Conservation (phyloP, 345 rosid genomes). For the Lagerstroemia speciosa region DNA sequence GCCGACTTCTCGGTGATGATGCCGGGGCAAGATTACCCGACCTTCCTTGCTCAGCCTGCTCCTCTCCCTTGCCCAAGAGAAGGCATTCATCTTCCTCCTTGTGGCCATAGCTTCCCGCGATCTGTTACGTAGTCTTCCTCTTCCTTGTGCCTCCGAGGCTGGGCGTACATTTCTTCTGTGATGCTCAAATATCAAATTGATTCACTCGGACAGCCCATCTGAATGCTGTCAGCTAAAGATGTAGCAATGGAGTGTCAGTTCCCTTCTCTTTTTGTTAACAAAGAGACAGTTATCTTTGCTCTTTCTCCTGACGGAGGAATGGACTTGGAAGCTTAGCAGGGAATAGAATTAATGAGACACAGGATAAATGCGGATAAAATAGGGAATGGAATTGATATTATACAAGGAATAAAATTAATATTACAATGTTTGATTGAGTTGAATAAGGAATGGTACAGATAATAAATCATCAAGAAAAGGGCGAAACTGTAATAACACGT, state of each 20-base stretch:
- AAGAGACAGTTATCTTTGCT: background rate
- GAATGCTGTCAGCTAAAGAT: background rate
- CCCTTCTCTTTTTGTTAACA: too few relatives aligned
- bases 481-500: too few relatives aligned
- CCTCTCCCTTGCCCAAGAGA: constrained; percentile 83
- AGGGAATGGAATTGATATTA: too few relatives aligned
- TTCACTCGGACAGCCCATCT: background rate
- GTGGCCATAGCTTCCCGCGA: constrained; percentile 15
- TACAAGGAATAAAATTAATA: too few relatives aligned
- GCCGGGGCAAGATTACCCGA: constrained; percentile 79
- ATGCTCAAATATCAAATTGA: background rate
- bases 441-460: too few relatives aligned
- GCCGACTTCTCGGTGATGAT: constrained; percentile 71
- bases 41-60: constrained; percentile 80
- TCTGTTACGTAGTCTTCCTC: background rate
- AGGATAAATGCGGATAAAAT: too few relatives aligned
- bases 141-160: background rate
- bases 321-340: too few relatives aligned
- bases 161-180: background rate
- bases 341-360: too few relatives aligned
- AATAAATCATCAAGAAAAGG: too few relatives aligned
- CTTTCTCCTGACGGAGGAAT: too few relatives aligned
- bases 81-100: constrained; percentile 51
- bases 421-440: too few relatives aligned
- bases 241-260: too few relatives aligned